Evolutionary conservation across 106 monocot species (phyloP), one percentile per base, ranked within the genome.

Genomic region (Posidonia australis): DNA sequence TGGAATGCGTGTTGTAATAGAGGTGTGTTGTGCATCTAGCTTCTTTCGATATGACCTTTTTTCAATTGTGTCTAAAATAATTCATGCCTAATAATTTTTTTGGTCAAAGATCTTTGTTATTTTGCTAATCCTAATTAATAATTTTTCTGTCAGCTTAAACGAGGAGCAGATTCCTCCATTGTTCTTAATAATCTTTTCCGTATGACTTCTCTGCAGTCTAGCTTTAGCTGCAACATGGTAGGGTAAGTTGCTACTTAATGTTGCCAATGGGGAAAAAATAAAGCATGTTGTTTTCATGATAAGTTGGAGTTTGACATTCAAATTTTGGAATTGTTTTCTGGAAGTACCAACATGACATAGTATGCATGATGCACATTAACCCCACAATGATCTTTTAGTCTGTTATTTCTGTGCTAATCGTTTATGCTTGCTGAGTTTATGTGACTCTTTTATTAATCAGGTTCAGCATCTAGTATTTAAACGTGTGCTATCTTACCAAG

Each of bases 151-250:
- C 73, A 96, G 98, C 77, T 98, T 21, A 98, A 91, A 81, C 85
- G 91, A 48, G 78, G 78, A 32, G 58, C 85, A 27, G 85, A 98
- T 79, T 75, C 87, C 31, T 67, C 78, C 20, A 79, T 91, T 51
- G 82, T 98, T 62, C 87, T 98, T 18, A 98, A 98, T 77, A 98
- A 87, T 54, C 78, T 98, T 75, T 98, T 79, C 47, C 90, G 98
- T 20, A 82, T 74, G 57, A 98, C 98, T 70, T 69, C 90, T 67
- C 87, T 98, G 55, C 98, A 98, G 68, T 88, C 91, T 55, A 85
- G 98, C 65, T 98, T 98, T 71, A 91, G 91, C 74, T 98, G 98
- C 81, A 98, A 98, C 59, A 98, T 98, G 98, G 91, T 98, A 28
- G 81, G 87, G 96, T 96, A 73, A 84, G 94, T 73, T 20, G 19